These are phyloP conservation scores for Cyphellophora europaea DNA, from an alignment of 2,329 filamentous ascomycete species.

Conservation along the genomic window DNA sequence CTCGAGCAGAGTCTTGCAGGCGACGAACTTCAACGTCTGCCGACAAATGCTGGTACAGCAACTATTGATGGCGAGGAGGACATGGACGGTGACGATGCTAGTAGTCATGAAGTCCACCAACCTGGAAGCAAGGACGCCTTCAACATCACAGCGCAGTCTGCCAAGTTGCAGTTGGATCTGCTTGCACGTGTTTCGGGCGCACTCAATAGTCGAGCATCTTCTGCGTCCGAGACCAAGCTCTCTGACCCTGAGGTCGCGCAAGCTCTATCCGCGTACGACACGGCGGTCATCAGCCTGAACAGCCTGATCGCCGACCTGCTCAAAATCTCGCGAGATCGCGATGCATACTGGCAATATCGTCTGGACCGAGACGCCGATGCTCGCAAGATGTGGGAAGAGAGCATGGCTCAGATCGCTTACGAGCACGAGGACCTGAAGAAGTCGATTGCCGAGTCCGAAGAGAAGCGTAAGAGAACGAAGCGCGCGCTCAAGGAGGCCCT, in stretches of 20 bases:
- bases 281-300: slow-evolving; percentile 78
- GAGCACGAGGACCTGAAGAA: slow-evolving; percentile 90
- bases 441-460: slow-evolving; percentile 78
- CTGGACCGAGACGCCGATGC: slow-evolving; percentile 86
- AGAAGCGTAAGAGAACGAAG: slow-evolving; percentile 83
- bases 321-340: slow-evolving; percentile 86
- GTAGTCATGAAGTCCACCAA: slow-evolving; percentile 60
- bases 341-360: slow-evolving; percentile 94
- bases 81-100: slow-evolving; percentile 73
- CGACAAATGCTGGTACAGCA: slow-evolving; percentile 39
- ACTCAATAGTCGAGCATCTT: slow-evolving; percentile 34
- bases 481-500: slow-evolving; percentile 79
- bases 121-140: slow-evolving; percentile 83
- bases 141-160: slow-evolving; percentile 93
- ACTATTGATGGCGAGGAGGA: slow-evolving; percentile 53
- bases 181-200: slow-evolving; percentile 73
- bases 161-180: slow-evolving; percentile 83
- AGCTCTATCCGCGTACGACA: slow-evolving; percentile 77
- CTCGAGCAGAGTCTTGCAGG: slow-evolving; percentile 47
- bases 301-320: slow-evolving; percentile 76
- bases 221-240: slow-evolving; percentile 62
- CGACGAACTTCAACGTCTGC: slow-evolving; percentile 38
- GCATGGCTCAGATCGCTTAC: slow-evolving; percentile 90
- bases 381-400: slow-evolving; percentile 96
- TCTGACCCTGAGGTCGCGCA: slow-evolving; percentile 67